phyloP scores from a whole-genome alignment of 164 flowering plant species.

The Vitis rupestris region DNA sequence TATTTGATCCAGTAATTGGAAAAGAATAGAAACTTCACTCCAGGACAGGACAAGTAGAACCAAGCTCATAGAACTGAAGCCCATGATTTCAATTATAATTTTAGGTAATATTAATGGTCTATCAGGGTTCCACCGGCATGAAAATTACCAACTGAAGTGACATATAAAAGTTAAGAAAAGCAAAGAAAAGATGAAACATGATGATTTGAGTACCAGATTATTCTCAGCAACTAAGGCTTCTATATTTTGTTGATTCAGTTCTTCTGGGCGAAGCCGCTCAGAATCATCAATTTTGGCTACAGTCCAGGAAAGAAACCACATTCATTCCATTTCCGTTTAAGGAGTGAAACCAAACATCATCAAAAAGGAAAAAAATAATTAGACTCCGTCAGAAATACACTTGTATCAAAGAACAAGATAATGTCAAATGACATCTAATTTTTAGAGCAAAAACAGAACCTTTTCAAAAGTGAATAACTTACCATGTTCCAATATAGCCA shows the following conservation, averaged over 20 bases:
- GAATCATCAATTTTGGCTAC: conserved; percentile 71
- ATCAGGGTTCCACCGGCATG: neutral
- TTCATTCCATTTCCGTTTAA: too few species aligned
- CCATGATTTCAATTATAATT: neutral
- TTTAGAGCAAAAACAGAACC: too few species aligned
- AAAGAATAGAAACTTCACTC: neutral
- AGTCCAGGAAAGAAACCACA: conserved; percentile 13
- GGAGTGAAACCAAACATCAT: too few species aligned
- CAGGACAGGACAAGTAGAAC: neutral
- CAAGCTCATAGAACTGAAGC: neutral
- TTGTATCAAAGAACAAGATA: too few species aligned
- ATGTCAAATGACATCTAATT: too few species aligned
- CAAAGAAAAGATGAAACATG: conserved; percentile 6
- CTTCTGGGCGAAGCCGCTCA: conserved; percentile 94
- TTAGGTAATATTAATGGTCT: neutral
- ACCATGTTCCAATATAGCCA: too few species aligned
- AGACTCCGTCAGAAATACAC: too few species aligned
- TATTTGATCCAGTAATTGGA: neutral
- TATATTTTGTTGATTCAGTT: conserved; percentile 92
- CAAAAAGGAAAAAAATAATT: too few species aligned
- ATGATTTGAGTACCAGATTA: conserved; percentile 62
- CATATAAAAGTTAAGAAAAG: neutral
- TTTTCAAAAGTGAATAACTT: too few species aligned
- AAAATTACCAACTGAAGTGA: neutral
- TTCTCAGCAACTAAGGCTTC: conserved; percentile 98